Base-by-base conservation (phyloP, 345 rosid genomes). In the Leavenworthia alabamica region DNA sequence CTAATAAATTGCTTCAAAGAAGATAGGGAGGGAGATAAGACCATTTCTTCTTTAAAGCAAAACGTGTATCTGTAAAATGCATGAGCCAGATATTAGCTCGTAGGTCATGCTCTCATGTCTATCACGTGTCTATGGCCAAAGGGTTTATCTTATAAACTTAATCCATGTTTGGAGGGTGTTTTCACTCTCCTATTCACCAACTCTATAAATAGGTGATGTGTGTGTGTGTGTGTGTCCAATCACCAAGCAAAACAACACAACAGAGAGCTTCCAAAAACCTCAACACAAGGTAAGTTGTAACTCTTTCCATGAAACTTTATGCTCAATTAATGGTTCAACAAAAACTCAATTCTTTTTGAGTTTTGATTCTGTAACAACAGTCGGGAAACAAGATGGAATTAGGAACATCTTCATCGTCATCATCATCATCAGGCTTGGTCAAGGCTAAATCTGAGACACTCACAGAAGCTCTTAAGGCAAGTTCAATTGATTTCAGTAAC, bases 361-460 rank as follows among this genome's bases (percentile, higher is more conserved):
- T 4, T 35, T 24, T 36, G 8, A 6, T n/a, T 46, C 16, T 37
- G 62, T 36, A 22, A 59, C 57, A 48, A 27, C n/a, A 19, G 22
- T 20, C 22, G 22, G 22, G 22, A 20, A 20, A 20, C 2, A 20
- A 20, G 54, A 35, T 43, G 75, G 71, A 71, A 20, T 19, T 19
- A n/a, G 62, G 71, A 73, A 69, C 65, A 68, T 59, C 71, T 63
- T 67, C 68, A 63, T 64, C 70, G 14, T 59, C 71, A 66, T 67
- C 68, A 63, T 64, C 70, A 22, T 60, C 83, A 6, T 63, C 86
- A 23, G 73, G 82, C 24, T 74, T 91, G 76, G 80, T 72, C 15
- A 78, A 95, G 65, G 83, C 96, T 28, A 91, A 80, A 46, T 91
- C 96, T 8, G 98, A 91, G 43, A 60, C 84, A 10, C 57, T 91